Evolutionary conservation across 176 grass and related monocot genomes (phyloP), one percentile per base, ranked within the genome.

Genomic region (Hyparrhenia diplandra): DNA sequence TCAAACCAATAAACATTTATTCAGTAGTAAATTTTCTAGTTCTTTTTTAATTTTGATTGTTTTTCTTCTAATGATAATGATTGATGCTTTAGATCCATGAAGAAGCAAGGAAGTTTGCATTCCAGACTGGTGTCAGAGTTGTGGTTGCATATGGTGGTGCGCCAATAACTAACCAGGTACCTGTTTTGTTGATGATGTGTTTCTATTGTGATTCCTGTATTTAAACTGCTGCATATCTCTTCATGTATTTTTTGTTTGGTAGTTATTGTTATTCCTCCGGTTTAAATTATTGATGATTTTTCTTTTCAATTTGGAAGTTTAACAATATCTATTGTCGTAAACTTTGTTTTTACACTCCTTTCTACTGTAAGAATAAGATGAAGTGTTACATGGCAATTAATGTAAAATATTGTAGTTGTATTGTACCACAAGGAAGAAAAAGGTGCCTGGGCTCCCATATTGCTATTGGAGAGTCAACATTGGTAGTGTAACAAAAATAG

Each of bases 101-200:
- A 43, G 94, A 94, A 85, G 85, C 94, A 80, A 97, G 64, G 72
- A 97, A 97, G 86, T 97, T 97, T 67, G 80, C 94, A 10, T 97
- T 92, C 32, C 92, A 97, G 59, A 90, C 94, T 92, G 92, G 92
- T 85, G 94, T 97, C 64, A 94, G 73, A 21, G 94, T 80, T 11
- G 88, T 92, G 29, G 94, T 97, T 85, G 94, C 92, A 54, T 97
- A 97, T 88, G 94, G 94, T 70, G 91, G 94, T 23, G 94, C 94
- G 57, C 94, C 94, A 66, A 97, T 97, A 66, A 81, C 88, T 58
- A 85, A 97, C 11, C 92, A 97, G 96, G 96, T 99, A 62, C 60
- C 13, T 81, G 10, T 0, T 78, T 80, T 67, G 20, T 66, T 46
- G 17, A 32, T 21, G n/a, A 63, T 77, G 18, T n/a, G 9, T 20